Evolutionary conservation across 805 yeast genomes (phyloP).

Genomic region (Clavispora santaluciae): DNA sequence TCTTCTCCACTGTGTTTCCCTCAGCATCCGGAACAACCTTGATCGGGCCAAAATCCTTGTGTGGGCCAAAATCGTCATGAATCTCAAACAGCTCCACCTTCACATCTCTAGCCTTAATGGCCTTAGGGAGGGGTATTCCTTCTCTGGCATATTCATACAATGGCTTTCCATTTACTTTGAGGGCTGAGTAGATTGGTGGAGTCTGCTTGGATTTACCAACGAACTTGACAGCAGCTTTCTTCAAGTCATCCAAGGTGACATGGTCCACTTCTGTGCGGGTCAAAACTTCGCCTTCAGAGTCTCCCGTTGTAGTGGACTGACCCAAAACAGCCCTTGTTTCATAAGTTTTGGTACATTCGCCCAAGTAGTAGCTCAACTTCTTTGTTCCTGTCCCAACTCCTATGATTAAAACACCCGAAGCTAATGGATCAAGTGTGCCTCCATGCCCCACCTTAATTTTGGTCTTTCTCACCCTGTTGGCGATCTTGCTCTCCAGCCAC

Average conservation of each 20-base stretch:
- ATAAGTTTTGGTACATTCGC: conserved; percentile 73
- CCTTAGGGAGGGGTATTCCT: conserved; percentile 76
- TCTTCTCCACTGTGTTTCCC: conserved; percentile 42
- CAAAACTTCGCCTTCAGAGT: conserved; percentile 79
- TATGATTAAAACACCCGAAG: conserved; percentile 87
- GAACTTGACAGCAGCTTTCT: conserved; percentile 53
- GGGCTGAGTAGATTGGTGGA: conserved; percentile 93
- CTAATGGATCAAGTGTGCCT: conserved; percentile 93
- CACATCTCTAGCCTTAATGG: conserved; percentile 75
- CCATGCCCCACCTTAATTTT: conserved; percentile 96
- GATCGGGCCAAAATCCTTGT: conserved; percentile 50
- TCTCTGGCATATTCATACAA: conserved; percentile 91
- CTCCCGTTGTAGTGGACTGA: conserved; percentile 89
- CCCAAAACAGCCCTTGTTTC: conserved; percentile 85
- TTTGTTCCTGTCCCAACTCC: conserved; percentile 96
- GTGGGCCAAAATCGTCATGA: conserved; percentile 47
- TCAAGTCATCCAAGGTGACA: conserved; percentile 49
- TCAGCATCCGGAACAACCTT: conserved; percentile 44
- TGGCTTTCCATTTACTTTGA: conserved; percentile 92
- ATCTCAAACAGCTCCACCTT: conserved; percentile 52
- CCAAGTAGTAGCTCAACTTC: conserved; percentile 62
- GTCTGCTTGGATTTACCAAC: conserved; percentile 81
- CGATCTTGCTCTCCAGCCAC: conserved; percentile 44
- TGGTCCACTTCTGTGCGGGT: conserved; percentile 53
- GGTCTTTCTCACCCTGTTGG: conserved; percentile 46